These are phyloP conservation scores for Mucor velutinosus DNA, from an alignment of 371 early-diverging fungal species.

Conservation along the genomic window DNA sequence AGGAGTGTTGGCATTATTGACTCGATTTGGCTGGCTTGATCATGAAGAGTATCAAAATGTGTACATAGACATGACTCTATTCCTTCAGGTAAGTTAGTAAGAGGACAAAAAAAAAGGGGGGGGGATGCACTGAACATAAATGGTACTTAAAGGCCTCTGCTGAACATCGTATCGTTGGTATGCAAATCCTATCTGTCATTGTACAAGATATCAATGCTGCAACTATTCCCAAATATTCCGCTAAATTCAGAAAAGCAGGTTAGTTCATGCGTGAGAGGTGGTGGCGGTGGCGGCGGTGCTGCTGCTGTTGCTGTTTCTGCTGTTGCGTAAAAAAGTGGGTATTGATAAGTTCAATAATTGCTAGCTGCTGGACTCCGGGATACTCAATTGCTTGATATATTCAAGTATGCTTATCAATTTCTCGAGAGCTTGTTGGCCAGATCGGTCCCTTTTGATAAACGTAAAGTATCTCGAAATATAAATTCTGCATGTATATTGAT, in stretches of 20 bases:
- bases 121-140: background rate
- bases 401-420: constrained; percentile 60
- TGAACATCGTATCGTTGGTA: constrained; percentile 63
- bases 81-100: constrained; percentile 52
- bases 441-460: constrained; percentile 38
- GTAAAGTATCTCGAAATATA: constrained; percentile 17
- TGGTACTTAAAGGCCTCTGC: constrained; percentile 47
- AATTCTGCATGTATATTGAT: background rate
- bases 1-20: constrained; percentile 70
- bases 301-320: too few species aligned
- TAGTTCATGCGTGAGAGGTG: background rate
- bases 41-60: constrained; percentile 65
- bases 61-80: constrained; percentile 63
- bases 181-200: constrained; percentile 56
- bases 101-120: background rate
- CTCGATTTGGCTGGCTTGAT: constrained; percentile 82
- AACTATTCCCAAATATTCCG: constrained; percentile 57
- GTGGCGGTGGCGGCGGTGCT: too few species aligned
- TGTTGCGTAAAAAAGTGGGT: background rate
- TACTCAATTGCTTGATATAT: constrained; percentile 69
- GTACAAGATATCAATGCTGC: constrained; percentile 61
- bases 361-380: constrained; percentile 84
- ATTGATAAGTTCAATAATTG: background rate
- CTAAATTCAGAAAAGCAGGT: constrained; percentile 69
- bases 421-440: constrained; percentile 48